Percentiles rank a stretch among this genome's conserved stretches.
Evolutionary conservation across 139 green algal genomes (phyloP).

Genomic region (Closterium sp.): DNA sequence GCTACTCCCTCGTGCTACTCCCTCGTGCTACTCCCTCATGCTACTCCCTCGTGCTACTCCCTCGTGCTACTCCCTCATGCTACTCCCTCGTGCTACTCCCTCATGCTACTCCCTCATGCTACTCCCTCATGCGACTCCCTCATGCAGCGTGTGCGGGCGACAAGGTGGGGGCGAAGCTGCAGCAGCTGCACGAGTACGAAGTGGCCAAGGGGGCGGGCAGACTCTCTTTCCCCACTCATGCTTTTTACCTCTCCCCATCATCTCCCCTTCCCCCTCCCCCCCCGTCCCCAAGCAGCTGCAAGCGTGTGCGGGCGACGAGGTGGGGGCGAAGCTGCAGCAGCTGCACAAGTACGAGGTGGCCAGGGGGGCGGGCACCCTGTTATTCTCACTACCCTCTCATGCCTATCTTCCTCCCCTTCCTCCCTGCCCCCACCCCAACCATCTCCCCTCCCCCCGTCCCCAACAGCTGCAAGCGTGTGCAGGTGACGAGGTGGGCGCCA

Average conservation of each 20-base stretch:
- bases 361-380: slow-evolving; percentile 43
- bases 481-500: slow-evolving; percentile 64
- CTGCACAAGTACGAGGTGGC: slow-evolving; percentile 78
- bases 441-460: not conserved
- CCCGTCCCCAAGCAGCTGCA: slow-evolving; percentile 46
- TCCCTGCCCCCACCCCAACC: not conserved
- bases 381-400: too few relatives aligned
- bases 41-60: not conserved
- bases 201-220: slow-evolving; percentile 43
- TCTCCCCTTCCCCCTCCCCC: not conserved
- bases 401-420: not conserved
- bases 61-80: not conserved
- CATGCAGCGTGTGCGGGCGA: slow-evolving; percentile 65
- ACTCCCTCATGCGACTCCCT: too few relatives aligned
- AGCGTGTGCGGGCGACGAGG: slow-evolving; percentile 66
- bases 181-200: too few relatives aligned
- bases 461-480: slow-evolving; percentile 56
- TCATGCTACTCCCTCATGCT: not conserved
- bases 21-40: not conserved
- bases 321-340: slow-evolving; percentile 57
- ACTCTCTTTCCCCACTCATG: too few relatives aligned
- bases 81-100: not conserved
- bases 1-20: not conserved
- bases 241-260: not conserved
- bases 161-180: slow-evolving; percentile 61